These are phyloP conservation scores for Globisporangium lucens DNA, from an alignment of 352 stramenopile species.

Conservation along the genomic window DNA sequence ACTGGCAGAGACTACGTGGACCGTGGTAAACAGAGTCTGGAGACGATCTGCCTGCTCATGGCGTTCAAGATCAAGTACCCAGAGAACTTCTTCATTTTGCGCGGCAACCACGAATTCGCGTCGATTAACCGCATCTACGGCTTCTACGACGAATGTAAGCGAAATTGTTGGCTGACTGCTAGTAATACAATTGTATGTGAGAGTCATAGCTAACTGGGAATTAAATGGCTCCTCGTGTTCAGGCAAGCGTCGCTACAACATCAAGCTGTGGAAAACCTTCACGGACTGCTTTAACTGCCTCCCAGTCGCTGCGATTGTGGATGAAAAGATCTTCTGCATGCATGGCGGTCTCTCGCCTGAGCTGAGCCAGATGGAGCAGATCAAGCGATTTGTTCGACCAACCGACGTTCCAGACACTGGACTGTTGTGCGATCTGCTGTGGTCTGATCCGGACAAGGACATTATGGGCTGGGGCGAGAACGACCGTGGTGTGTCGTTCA, in stretches of 20 bases:
- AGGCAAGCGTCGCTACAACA: constrained; percentile 93
- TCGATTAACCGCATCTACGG: constrained; percentile 99
- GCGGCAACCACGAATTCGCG: constrained; percentile 98
- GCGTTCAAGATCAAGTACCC: constrained; percentile 99
- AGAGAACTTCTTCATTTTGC: constrained; percentile 96
- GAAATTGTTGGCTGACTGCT: background rate
- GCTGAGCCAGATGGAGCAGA: constrained; percentile 90
- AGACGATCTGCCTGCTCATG: constrained; percentile 97
- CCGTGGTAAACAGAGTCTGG: constrained; percentile 94
- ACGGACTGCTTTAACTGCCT: constrained; percentile 93
- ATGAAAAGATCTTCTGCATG: constrained; percentile 99
- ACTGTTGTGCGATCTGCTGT: constrained; percentile 98
- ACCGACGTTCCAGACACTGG: constrained; percentile 89
- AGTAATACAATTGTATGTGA: background rate
- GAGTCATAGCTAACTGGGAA: background rate
- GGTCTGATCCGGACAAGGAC: constrained; percentile 98
- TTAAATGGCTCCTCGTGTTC: background rate
- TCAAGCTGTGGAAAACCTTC: constrained; percentile 98
- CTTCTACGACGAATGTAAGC: constrained; percentile 14
- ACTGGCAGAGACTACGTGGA: constrained; percentile 89
- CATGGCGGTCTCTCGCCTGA: constrained; percentile 97
- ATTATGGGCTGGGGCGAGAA: constrained; percentile 99
- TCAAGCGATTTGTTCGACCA: constrained; percentile 93
- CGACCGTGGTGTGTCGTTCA: constrained; percentile 96
- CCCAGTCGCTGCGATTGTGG: constrained; percentile 96